phyloP scores from a whole-genome alignment of 1,139 yeast species.

The Saccharomyces pastorianus region DNA sequence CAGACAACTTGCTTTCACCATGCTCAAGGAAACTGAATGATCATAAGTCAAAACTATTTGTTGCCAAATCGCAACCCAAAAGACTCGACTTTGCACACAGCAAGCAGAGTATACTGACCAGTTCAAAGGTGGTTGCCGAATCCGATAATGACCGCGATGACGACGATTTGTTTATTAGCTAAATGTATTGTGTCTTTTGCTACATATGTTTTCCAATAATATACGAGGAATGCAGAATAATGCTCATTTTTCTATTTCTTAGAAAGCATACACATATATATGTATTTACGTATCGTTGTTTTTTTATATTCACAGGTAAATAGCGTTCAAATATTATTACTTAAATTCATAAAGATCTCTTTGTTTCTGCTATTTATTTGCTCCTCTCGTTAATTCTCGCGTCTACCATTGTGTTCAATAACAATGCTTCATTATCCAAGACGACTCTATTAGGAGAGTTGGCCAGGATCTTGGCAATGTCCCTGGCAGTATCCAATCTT shows the following conservation, averaged over 20 bases:
- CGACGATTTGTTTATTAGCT: neutral
- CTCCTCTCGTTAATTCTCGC: conserved; percentile 22
- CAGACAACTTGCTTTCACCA: conserved; percentile 50
- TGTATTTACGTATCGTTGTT: neutral
- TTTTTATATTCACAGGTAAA: neutral
- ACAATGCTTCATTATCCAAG: conserved; percentile 84
- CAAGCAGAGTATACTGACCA: neutral
- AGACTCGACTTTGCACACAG: conserved; percentile 19
- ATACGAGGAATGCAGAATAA: neutral
- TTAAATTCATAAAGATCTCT: neutral
- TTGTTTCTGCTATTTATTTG: neutral
- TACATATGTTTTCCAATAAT: neutral
- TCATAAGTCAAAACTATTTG: conserved; percentile 34
- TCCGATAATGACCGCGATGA: neutral
- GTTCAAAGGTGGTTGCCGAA: neutral
- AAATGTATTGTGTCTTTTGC: neutral
- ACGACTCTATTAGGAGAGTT: conserved; percentile 84
- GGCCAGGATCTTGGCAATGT: conserved; percentile 80
- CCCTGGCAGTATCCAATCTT: conserved; percentile 94
- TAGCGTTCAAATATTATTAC: neutral
- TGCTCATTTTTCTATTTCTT: neutral
- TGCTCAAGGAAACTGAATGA: conserved; percentile 47
- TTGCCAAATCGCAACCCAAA: conserved; percentile 25
- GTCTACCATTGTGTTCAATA: conserved; percentile 80
- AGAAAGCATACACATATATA: neutral